These are phyloP conservation scores for Penicillium soppii DNA, from an alignment of 495 filamentous ascomycete species.

Conservation along the genomic window DNA sequence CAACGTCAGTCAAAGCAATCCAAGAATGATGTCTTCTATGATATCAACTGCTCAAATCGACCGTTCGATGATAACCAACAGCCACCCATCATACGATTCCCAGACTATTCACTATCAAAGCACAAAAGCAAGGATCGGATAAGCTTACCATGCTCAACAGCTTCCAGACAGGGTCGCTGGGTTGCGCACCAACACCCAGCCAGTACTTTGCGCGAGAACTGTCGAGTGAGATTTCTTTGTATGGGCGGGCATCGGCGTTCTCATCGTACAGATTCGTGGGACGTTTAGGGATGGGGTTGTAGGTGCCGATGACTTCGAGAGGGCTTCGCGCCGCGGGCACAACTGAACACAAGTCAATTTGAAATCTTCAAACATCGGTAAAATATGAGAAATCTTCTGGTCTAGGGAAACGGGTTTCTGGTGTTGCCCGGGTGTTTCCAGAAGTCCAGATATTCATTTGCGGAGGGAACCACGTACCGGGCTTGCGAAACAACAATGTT, in stretches of 20 bases:
- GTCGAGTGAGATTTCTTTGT: constrained; percentile 91
- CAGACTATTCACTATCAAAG: neutral
- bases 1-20: neutral
- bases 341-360: constrained; percentile 21
- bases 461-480: constrained; percentile 57
- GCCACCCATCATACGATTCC: neutral
- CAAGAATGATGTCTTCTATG: neutral
- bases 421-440: constrained; percentile 1
- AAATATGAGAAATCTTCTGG: neutral
- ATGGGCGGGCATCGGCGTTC: constrained; percentile 56
- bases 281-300: constrained; percentile 81
- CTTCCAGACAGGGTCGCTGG: constrained; percentile 84
- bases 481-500: constrained; percentile 97
- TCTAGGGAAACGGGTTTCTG: neutral
- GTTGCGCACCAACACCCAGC: constrained; percentile 95
- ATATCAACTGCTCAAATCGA: neutral
- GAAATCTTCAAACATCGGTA: neutral
- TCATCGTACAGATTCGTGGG: constrained; percentile 61
- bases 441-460: neutral
- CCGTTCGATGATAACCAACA: neutral
- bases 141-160: constrained; percentile 80
- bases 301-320: constrained; percentile 94
- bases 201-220: constrained; percentile 82
- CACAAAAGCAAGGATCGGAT: neutral
- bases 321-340: constrained; percentile 80